Base-by-base conservation (phyloP, 805 yeast species). In the Candida saitoana region DNA sequence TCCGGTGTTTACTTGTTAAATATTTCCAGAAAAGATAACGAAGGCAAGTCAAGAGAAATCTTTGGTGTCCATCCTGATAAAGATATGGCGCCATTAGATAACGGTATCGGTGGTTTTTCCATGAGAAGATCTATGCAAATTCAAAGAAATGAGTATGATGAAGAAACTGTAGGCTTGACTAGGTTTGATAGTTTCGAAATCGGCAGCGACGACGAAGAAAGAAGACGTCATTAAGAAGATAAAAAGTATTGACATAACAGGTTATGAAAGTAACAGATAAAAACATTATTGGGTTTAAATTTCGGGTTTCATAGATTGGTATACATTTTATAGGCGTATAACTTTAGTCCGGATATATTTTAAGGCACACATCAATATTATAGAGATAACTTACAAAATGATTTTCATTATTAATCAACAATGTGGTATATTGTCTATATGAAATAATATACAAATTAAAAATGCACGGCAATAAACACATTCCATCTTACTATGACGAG, bases 1-100 rank as follows among this genome's bases (percentile, higher is more conserved):
- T 76, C 86, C 41, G 96, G 96, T 34, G 96, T 88, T 18, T 88
- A 83, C 56, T 69, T 88, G 44, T 73, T 88, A 54, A 88, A 88
- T 63, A 77, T 88, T 34, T 77, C 93, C 2, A 76, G 95, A 56
- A 78, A 80, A 59, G 76, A 71, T 46, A 77, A 76, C 42, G 78
- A 77, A 35, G 74, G 70, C 19, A 75, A 70, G 43, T 63, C 65
- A 36, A 60, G 76, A 70, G 66, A 83, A 74, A 56, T 85, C 74
- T 44, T 72, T 70, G 63, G 84, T 60, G 59, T 89, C 71, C 67
- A 84, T 79, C 56, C 53, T 40, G 65, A 69, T 39, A 67, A 68
- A 49, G 75, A 69, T 48, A 67, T 68, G 68, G 73, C 67, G 2
- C 96, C 96, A 22, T 65, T 88, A 71, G 96, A 88, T 57, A 83